Base-by-base conservation (phyloP, 257 asterid species). In the Phtheirospermum japonicum region DNA sequence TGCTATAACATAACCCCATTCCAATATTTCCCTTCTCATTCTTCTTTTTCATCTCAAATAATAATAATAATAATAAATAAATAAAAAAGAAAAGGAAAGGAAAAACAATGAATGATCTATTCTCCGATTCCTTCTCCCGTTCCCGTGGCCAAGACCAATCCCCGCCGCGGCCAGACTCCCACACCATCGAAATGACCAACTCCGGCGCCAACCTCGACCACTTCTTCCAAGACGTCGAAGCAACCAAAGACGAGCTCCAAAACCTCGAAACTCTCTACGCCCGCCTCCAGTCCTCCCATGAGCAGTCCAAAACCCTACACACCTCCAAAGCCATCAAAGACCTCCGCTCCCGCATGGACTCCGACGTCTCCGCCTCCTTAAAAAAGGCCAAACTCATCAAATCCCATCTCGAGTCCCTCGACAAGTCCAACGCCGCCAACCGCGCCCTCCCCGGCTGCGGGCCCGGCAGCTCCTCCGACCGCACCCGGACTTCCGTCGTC, bases 391-490 rank as follows among this genome's bases (percentile, higher is more conserved):
- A 82, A 7, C 30, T 74, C 17, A 64, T 82, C 52, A 79, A 82
- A 17, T 62, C 66, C 39, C 70, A 75, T 8, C 77, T 82, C 28
- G 85, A 82, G 12, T 78, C 75, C 1, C 59, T 82, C 1, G 85
- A 82, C 33, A 66, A 67, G 18, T 63, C 94, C 68, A 83, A 86
- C 75, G 82, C 85, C 26, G 83, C 82, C 17, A 81, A 76, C 20
- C 84, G 89, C 3, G 53, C 75, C 70, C 39, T 83, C 18, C 82
- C 86, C 57, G 95, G 89, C 9, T 79, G 89, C 69, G 95, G 95
- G 0, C 85, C 85, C 0, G 95, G 92, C 0, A 81, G 87, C 80
- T 86, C 92, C 8, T 77, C 89, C 9, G 89, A 86, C n/a, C 80
- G 92, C 7, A 81, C 95, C 4, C 75, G 89, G 0, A 83, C 95